These are phyloP conservation scores for Tricholoma matsutake DNA, from an alignment of 768 basidiomycete species.

Conservation along the genomic window DNA sequence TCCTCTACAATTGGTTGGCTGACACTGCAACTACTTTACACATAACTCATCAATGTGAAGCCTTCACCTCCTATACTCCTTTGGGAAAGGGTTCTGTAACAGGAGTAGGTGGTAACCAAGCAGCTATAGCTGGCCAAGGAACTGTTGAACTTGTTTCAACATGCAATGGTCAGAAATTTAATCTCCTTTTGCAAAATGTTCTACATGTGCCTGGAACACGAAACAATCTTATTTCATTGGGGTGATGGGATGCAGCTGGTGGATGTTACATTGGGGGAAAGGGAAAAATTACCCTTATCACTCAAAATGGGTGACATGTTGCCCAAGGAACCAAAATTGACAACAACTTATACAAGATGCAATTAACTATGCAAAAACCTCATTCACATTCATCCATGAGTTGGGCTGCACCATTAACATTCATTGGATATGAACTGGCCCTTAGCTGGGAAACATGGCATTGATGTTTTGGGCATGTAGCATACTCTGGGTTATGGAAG, in stretches of 20 bases:
- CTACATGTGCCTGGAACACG: background rate
- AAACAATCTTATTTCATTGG: constrained; percentile 8
- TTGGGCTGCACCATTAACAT: background rate
- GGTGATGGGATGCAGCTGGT: constrained; percentile 8
- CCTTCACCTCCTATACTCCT: background rate
- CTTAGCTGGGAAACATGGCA: constrained; percentile 5
- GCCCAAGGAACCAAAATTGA: background rate
- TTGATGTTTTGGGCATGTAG: background rate
- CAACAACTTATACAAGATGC: background rate
- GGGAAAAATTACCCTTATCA: background rate
- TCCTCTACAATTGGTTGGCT: background rate
- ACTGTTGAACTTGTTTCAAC: background rate
- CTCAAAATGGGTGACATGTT: background rate
- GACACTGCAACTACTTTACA: background rate
- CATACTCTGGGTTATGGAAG: background rate
- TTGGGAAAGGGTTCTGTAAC: background rate
- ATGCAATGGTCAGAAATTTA: background rate
- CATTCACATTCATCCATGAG: background rate
- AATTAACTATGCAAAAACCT: background rate
- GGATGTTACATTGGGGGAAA: background rate
- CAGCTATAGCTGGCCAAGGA: background rate
- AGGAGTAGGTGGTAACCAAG: background rate
- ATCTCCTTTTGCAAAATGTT: background rate
- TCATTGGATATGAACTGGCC: background rate
- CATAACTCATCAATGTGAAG: background rate